Conservation (phyloP, 371 early-diverging fungal species). For the Rhizopus stolonifer region DNA sequence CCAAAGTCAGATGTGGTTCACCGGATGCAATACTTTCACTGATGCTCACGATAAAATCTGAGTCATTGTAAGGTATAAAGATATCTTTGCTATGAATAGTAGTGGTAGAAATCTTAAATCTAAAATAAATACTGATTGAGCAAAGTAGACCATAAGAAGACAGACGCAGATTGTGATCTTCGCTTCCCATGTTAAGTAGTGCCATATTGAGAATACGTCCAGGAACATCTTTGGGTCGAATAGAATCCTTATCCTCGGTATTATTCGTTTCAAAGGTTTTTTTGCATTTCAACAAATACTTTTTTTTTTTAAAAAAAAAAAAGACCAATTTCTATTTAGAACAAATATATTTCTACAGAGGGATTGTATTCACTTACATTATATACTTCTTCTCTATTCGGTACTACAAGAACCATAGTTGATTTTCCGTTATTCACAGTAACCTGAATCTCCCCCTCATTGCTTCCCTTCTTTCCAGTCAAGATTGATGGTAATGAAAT, state of each 20-base stretch:
- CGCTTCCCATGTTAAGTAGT: slow-evolving; percentile 79
- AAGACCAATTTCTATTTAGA: background rate
- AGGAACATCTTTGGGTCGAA: slow-evolving; percentile 86
- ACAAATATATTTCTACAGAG: background rate
- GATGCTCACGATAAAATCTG: slow-evolving; percentile 71
- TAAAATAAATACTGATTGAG: slow-evolving; percentile 73
- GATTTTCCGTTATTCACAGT: slow-evolving; percentile 56
- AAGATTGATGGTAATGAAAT: slow-evolving; percentile 49
- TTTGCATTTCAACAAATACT: slow-evolving; percentile 54
- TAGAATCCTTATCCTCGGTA: slow-evolving; percentile 58
- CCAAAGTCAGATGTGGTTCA: slow-evolving; percentile 79
- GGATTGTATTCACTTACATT: slow-evolving; percentile 31
- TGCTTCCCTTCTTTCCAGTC: slow-evolving; percentile 28
- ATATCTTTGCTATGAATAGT: slow-evolving; percentile 74
- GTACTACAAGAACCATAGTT: slow-evolving; percentile 63
- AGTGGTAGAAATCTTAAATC: slow-evolving; percentile 74
- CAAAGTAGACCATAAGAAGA: slow-evolving; percentile 84
- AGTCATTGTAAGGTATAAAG: slow-evolving; percentile 86
- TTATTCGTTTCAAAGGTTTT: slow-evolving; percentile 61
- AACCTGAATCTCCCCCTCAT: slow-evolving; percentile 71
- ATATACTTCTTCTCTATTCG: slow-evolving; percentile 75
- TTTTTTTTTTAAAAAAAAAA: no score
- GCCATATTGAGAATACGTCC: slow-evolving; percentile 90
- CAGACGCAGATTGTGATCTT: slow-evolving; percentile 72
- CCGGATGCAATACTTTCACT: slow-evolving; percentile 72